These are phyloP conservation scores for Venturia pyrina DNA, from an alignment of 2,329 filamentous ascomycete genomes.

Conservation along the genomic window DNA sequence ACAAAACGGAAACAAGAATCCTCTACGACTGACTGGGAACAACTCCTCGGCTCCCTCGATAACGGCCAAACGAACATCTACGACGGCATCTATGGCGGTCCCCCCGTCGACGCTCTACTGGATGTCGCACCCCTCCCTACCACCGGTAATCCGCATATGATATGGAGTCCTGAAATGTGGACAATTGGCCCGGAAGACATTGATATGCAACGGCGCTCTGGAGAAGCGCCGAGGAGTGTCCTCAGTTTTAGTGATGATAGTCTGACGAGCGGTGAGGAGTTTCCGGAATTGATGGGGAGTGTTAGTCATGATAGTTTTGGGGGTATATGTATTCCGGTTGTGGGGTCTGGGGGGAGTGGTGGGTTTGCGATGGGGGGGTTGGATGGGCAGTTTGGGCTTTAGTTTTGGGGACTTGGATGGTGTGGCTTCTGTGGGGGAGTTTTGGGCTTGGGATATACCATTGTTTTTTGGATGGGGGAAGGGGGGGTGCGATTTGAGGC, in stretches of 20 bases:
- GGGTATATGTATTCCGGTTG: constrained; percentile 20
- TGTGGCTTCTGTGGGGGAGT: too few relatives aligned
- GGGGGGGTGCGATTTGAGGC: too few relatives aligned
- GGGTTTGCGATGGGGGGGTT: constrained; percentile 15
- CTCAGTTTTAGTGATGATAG: constrained; percentile 52
- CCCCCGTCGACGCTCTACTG: constrained; percentile 25
- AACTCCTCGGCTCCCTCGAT: constrained; percentile 68
- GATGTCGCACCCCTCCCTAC: constrained; percentile 14
- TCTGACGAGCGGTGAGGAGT: constrained; percentile 38
- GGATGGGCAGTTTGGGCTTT: constrained; percentile 32
- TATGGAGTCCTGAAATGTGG: constrained; percentile 29
- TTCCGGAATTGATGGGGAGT: constrained; percentile 18
- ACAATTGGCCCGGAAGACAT: constrained; percentile 17
- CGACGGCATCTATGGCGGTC: constrained; percentile 67
- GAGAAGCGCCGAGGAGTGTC: constrained; percentile 38
- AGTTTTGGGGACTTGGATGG: too few relatives aligned
- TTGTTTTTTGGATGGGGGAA: too few relatives aligned
- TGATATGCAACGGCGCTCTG: neutral
- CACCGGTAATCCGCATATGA: constrained; percentile 18
- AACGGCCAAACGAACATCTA: constrained; percentile 67
- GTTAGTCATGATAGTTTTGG: constrained; percentile 16
- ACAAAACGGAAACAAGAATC: constrained; percentile 36
- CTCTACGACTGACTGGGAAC: constrained; percentile 69
- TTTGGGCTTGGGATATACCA: too few relatives aligned
- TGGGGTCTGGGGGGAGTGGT: neutral